Evolutionary conservation across 768 basidiomycete genomes (phyloP).

Genomic region (Saitozyma sp.): DNA sequence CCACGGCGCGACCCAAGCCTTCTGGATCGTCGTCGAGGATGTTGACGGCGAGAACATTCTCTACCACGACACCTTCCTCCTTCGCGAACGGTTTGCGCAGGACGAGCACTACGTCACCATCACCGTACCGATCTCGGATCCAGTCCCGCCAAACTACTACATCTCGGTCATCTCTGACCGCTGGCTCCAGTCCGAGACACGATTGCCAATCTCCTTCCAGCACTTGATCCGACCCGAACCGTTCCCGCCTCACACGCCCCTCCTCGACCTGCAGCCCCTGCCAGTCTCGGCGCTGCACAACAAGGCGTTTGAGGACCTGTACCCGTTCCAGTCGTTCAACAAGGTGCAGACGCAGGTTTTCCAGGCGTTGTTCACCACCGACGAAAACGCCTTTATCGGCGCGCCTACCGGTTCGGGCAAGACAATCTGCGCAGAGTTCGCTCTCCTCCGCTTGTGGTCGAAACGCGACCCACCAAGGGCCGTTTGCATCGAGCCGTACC

Average conservation of each 20-base stretch:
- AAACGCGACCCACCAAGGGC: constrained; percentile 77
- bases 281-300: constrained; percentile 91
- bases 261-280: constrained; percentile 87
- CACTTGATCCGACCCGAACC: constrained; percentile 96
- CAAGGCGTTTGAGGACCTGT: constrained; percentile 85
- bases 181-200: constrained; percentile 93
- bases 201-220: constrained; percentile 94
- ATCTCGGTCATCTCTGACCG: constrained; percentile 92
- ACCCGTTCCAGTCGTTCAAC: constrained; percentile 86
- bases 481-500: constrained; percentile 93
- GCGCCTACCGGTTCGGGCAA: constrained; percentile 97
- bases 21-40: constrained; percentile 92
- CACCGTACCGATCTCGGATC: constrained; percentile 94
- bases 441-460: constrained; percentile 90
- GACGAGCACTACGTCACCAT: constrained; percentile 93
- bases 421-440: constrained; percentile 96
- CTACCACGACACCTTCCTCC: constrained; percentile 89
- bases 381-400: constrained; percentile 95
- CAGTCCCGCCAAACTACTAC: constrained; percentile 97
- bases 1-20: constrained; percentile 82
- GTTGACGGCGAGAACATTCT: constrained; percentile 96
- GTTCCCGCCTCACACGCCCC: constrained; percentile 86
- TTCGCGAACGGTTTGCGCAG: constrained; percentile 86
- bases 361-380: constrained; percentile 92
- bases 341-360: constrained; percentile 99